Percentiles rank a stretch among this genome's conserved stretches.
phyloP scores from a whole-genome alignment of 768 basidiomycete species.

The Phylloporus rhodoxanthus region DNA sequence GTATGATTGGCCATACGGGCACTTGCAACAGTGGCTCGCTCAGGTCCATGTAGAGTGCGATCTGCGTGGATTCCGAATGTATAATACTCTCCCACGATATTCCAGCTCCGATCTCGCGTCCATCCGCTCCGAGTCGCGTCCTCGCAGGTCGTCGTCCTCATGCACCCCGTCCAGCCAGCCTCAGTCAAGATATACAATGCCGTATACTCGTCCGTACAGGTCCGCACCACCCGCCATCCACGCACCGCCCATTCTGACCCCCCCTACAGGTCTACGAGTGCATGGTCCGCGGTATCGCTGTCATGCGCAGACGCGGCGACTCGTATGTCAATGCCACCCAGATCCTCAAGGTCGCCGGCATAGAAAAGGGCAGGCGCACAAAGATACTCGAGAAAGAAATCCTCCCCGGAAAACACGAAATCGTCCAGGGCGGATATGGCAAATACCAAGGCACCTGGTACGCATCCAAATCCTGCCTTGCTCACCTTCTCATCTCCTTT shows the following conservation, averaged over 20 bases:
- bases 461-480: slow-evolving; percentile 23
- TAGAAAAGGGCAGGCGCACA: slow-evolving; percentile 93
- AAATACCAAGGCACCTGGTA: slow-evolving; percentile 99
- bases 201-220: slow-evolving; percentile 88
- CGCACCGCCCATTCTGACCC: slow-evolving; percentile 5
- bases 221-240: slow-evolving; percentile 13
- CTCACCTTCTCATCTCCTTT: slow-evolving; percentile 6
- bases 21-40: slow-evolving; percentile 43
- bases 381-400: slow-evolving; percentile 98
- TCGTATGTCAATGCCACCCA: slow-evolving; percentile 98
- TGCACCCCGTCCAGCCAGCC: slow-evolving; percentile 39
- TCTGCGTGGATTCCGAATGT: background rate
- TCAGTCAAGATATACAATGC: slow-evolving; percentile 88
- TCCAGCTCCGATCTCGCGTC: slow-evolving; percentile 32
- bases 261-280: slow-evolving; percentile 82
- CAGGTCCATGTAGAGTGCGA: slow-evolving; percentile 21
- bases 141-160: slow-evolving; percentile 19
- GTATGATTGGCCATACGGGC: slow-evolving; percentile 77
- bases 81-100: slow-evolving; percentile 16
- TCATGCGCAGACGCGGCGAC: slow-evolving; percentile 93
- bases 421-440: slow-evolving; percentile 98
- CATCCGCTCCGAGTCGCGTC: slow-evolving; percentile 26
- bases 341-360: slow-evolving; percentile 96
- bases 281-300: slow-evolving; percentile 96
- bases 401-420: slow-evolving; percentile 90